Conservation (phyloP, 805 yeast genomes). For the Candida patagonica region DNA sequence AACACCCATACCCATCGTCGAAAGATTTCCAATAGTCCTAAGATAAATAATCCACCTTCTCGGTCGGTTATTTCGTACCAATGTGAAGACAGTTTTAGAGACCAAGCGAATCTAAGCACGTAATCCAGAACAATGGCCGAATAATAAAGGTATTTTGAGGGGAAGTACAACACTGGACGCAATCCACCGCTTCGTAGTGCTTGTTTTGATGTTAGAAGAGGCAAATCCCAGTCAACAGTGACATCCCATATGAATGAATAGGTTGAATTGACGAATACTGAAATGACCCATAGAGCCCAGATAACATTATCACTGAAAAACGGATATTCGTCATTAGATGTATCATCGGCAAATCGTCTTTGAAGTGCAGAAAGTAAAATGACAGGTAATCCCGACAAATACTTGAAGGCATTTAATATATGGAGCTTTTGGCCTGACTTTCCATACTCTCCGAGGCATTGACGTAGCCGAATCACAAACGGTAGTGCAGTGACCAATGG, state of each 20-base stretch:
- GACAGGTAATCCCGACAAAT: conserved; percentile 54
- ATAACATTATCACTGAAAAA: conserved; percentile 10
- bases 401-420: conserved; percentile 65
- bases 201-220: conserved; percentile 31
- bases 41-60: conserved; percentile 53
- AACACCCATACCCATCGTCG: conserved; percentile 90
- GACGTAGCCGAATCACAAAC: conserved; percentile 64
- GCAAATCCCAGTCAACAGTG: conserved; percentile 78
- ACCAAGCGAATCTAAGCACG: conserved; percentile 67
- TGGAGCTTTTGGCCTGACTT: conserved; percentile 45
- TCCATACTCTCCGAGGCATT: conserved; percentile 65
- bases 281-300: conserved; percentile 26
- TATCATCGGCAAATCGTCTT: conserved; percentile 14
- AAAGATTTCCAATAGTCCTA: conserved; percentile 66
- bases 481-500: conserved; percentile 44
- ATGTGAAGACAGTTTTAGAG: conserved; percentile 41
- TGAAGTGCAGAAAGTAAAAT: conserved; percentile 28
- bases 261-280: conserved; percentile 54
- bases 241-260: conserved; percentile 89
- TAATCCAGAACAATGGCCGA: conserved; percentile 53
- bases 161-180: conserved; percentile 23
- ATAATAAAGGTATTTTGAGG: conserved; percentile 36
- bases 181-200: conserved; percentile 19
- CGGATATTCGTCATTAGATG: conserved; percentile 13
- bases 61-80: conserved; percentile 21